Conservation (phyloP, 768 basidiomycete genomes). For the Stropharia rugosoannulata region DNA sequence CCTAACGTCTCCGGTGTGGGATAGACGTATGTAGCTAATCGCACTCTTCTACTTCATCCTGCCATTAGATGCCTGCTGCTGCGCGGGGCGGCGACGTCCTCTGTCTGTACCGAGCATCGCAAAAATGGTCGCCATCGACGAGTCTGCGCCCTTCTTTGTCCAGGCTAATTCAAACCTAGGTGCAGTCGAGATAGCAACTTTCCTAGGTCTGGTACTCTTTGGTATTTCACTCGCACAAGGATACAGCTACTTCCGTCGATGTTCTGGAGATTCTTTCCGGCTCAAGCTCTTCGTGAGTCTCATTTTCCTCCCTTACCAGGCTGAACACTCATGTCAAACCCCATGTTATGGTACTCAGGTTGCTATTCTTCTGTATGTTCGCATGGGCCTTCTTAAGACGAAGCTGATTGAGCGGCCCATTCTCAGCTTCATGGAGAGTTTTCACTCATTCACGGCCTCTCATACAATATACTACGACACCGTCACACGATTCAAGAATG, state of each 20-base stretch:
- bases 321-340: too few species aligned
- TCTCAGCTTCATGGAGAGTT: slow-evolving; percentile 12
- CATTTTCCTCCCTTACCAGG: too few species aligned
- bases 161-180: slow-evolving; percentile 15
- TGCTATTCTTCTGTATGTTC: slow-evolving; percentile 10
- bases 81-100: too few species aligned
- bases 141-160: slow-evolving; percentile 5
- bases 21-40: too few species aligned
- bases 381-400: not conserved
- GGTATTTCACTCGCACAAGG: slow-evolving; percentile 16
- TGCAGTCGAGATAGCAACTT: slow-evolving; percentile 17
- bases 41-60: too few species aligned
- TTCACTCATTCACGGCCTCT: slow-evolving; percentile 16
- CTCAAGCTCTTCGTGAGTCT: slow-evolving; percentile 13
- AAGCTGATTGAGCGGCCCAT: not conserved
- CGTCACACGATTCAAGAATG: slow-evolving; percentile 10
- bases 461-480: slow-evolving; percentile 20
- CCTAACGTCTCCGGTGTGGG: too few species aligned
- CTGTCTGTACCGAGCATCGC: too few species aligned
- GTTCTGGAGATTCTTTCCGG: slow-evolving; percentile 6
- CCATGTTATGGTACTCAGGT: slow-evolving; percentile 5
- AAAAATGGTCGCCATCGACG: not conserved
- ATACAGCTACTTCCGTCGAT: slow-evolving; percentile 13
- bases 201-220: slow-evolving; percentile 14
- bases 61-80: too few species aligned